phyloP scores from a whole-genome alignment of 2,329 filamentous ascomycete genomes.

The Penicillium sp. region DNA sequence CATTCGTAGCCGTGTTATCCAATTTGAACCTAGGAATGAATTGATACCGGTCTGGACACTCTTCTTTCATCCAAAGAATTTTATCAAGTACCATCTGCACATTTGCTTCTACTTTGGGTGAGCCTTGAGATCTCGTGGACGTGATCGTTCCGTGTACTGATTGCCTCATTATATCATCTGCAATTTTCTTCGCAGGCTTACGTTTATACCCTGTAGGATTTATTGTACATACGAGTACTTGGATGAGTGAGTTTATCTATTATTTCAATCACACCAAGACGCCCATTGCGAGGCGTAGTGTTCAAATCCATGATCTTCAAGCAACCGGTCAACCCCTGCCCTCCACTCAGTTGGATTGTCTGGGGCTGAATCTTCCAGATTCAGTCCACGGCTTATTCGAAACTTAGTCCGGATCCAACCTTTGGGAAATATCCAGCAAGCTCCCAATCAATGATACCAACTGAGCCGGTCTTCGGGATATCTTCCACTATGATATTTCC shows the following conservation, averaged over 20 bases:
- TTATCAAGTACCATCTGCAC: too few relatives aligned
- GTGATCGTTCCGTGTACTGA: too few relatives aligned
- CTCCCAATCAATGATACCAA: conserved; percentile 37
- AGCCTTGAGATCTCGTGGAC: too few relatives aligned
- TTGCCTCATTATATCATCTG: too few relatives aligned
- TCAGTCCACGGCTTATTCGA: conserved; percentile 30
- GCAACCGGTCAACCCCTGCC: not conserved
- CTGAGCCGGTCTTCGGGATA: conserved; percentile 5
- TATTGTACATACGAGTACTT: too few relatives aligned
- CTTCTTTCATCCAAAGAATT: too few relatives aligned
- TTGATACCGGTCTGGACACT: too few relatives aligned
- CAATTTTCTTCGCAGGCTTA: too few relatives aligned
- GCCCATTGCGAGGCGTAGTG: not conserved
- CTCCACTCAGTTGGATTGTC: not conserved
- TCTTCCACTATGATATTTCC: conserved; percentile 32
- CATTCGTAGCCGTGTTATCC: not conserved
- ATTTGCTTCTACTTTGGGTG: too few relatives aligned
- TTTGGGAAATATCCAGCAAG: conserved; percentile 32
- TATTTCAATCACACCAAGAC: not conserved
- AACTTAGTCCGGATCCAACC: conserved; percentile 39
- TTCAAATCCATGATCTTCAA: not conserved
- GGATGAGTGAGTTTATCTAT: not conserved
- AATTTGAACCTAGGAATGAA: too few relatives aligned
- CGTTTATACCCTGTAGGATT: too few relatives aligned
- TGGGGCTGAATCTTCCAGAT: conserved; percentile 2